Evolutionary conservation across 164 flowering plant genomes (phyloP), one percentile per base, ranked within the genome.

Genomic region (Annona cherimola): DNA sequence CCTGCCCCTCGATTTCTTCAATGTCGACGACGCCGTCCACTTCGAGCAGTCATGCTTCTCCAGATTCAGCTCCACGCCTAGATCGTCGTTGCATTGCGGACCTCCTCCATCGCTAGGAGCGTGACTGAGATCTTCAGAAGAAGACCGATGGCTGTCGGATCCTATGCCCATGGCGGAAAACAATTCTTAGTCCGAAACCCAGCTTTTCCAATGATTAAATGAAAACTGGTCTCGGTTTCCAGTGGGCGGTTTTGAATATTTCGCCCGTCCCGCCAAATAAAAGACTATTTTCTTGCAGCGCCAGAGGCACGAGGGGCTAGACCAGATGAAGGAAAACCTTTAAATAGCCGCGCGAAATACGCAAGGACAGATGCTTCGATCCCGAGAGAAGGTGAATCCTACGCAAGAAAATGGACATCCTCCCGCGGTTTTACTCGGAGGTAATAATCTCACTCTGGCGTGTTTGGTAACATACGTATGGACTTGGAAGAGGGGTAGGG

Each of bases 111-210:
- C 67, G n/a, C 19, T 1, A 18, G 40, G 5, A 16, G 67, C 40
- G 67, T 44, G 41, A n/a, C 45, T 18, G 42, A 40, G 44, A 64
- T 41, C 43, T 64, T 64, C 67, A 5, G 67, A 42, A 64, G 67
- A 8, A 0, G 41, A 4, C 18, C 4, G 4, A 12, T 11, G 41
- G 44, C 43, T 4, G 67, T 64, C 44, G 16, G 66, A 40, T 35
- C 40, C 44, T 63, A 9, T 18, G 4, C 16, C 66, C 66, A 63
- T 63, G 66, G 42, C 16, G 66, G 57, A 50, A 50, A 50, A 11
- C 57, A 16, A 16, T 50, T 50, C 57, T 11, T 50, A 50, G 2
- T 50, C 57, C 14, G 18, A 50, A 50, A 50, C 57, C 57, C 57
- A 16, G 57, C 14, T 0, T 50, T 50, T 50, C 35, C 35, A 26